phyloP scores from a whole-genome alignment of 202 grass and related monocot genomes.

The Zizania palustris region DNA sequence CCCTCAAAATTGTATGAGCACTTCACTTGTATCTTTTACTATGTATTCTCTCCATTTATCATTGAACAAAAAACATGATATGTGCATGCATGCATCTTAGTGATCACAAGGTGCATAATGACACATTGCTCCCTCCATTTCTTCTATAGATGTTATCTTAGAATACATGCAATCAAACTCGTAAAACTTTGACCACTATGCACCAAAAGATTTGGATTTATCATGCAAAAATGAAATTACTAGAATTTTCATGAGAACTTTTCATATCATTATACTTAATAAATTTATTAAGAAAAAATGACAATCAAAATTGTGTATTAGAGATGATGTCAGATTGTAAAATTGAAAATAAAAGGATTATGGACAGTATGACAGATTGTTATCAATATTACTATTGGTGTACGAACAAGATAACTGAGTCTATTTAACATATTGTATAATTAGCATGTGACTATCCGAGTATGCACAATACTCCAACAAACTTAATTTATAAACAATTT shows the following conservation, averaged over 20 bases:
- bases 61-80: background rate
- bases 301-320: background rate
- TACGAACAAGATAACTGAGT: constrained; percentile 1
- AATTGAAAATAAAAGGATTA: background rate
- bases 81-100: background rate
- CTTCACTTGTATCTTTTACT: background rate
- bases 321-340: background rate
- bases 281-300: background rate
- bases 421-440: background rate
- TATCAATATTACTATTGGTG: background rate
- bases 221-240: background rate
- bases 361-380: background rate
- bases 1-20: background rate
- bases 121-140: background rate
- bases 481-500: constrained; percentile 8
- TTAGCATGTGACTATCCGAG: background rate
- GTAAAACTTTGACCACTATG: background rate
- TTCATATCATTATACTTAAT: background rate
- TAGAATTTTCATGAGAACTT: background rate
- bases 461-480: background rate
- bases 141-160: background rate
- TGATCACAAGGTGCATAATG: background rate
- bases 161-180: background rate
- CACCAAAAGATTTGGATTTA: background rate
- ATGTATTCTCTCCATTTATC: too few species aligned